phyloP scores from a whole-genome alignment of 23 red algal genomes.

The Gracilariopsis chorda region DNA sequence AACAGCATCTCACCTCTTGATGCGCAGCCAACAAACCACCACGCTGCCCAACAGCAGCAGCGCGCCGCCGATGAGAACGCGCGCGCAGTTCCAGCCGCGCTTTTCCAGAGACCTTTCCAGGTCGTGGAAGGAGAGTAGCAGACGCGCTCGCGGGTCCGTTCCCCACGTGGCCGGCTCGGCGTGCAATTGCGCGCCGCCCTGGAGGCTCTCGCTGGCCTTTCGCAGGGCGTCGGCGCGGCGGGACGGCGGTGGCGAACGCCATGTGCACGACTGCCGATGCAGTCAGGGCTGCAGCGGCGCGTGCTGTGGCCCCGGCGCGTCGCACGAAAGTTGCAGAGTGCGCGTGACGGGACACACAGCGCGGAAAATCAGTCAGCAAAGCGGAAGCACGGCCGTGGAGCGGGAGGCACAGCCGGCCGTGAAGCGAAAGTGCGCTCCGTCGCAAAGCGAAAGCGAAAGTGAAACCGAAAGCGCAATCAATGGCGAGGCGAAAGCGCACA shows the following conservation, averaged over 20 bases:
- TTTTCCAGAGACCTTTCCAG: constrained; percentile 40
- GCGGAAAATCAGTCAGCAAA: too few species aligned
- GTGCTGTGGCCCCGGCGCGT: not conserved
- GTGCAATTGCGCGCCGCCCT: not conserved
- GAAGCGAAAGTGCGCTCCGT: too few species aligned
- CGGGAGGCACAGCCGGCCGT: too few species aligned
- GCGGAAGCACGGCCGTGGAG: too few species aligned
- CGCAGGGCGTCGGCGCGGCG: not conserved
- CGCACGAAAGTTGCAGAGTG: too few species aligned
- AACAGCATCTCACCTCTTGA: constrained; percentile 76
- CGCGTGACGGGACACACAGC: too few species aligned
- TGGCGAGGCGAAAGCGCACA: too few species aligned
- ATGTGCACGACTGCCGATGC: not conserved
- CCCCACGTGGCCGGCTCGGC: not conserved
- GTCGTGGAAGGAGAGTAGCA: constrained; percentile 66
- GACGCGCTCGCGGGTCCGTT: not conserved
- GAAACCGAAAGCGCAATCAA: too few species aligned
- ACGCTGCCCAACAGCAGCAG: not conserved
- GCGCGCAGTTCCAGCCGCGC: constrained; percentile 24
- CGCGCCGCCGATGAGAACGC: constrained; percentile 1
- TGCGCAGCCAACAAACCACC: constrained; percentile 51
- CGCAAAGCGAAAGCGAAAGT: too few species aligned
- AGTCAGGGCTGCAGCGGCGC: not conserved
- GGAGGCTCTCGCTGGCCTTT: not conserved
- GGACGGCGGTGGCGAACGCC: not conserved